Base-by-base conservation (phyloP, 768 basidiomycete genomes). In the Termitomyces sp. region DNA sequence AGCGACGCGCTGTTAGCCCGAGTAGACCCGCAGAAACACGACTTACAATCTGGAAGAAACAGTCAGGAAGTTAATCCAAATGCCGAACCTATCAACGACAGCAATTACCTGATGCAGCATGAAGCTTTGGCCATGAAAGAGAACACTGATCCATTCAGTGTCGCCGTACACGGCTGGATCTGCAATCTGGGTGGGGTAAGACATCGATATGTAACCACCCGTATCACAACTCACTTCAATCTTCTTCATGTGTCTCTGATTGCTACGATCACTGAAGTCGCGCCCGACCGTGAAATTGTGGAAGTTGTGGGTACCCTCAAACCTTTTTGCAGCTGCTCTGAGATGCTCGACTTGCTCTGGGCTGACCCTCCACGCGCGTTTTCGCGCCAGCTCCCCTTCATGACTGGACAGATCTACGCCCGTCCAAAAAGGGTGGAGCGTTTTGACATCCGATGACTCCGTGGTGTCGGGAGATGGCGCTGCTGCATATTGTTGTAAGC, bases 51-150 rank as follows among this genome's bases (percentile, higher is more conserved):
- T 83, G 25, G 19, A 40, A 28, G 25, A 40, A 39, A 49, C 30
- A 32, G 35, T 50, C 23, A 27, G 21, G 10, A 25, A 39, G 10
- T 39, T 14, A 2, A 12, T 9, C 23, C n/a, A 17, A 19, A 51
- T 19, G n/a, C 17, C 4, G 9, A 14, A 51, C 8, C 11, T 10
- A 39, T 28, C 1, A n/a, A 2, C 27, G 37, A 44, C 16, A 27
- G 6, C n/a, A 73, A 79, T 52, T 64, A 94, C 94, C 78, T 99
- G 97, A 70, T 99, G 96, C 53, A 99, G 73, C 97, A 99, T 98
- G 70, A 99, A 99, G 64, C 92, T 94, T 70, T 99, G 97, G 0
- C 96, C 97, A 67, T 98, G 94, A 68, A 97, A 89, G 58, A 89
- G 76, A 19, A 98, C 86, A 44, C 89, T 89, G 43, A 98, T 83